Evolutionary conservation across 202 grass and related monocot species (phyloP).

Genomic region (Carex sylvatica): DNA sequence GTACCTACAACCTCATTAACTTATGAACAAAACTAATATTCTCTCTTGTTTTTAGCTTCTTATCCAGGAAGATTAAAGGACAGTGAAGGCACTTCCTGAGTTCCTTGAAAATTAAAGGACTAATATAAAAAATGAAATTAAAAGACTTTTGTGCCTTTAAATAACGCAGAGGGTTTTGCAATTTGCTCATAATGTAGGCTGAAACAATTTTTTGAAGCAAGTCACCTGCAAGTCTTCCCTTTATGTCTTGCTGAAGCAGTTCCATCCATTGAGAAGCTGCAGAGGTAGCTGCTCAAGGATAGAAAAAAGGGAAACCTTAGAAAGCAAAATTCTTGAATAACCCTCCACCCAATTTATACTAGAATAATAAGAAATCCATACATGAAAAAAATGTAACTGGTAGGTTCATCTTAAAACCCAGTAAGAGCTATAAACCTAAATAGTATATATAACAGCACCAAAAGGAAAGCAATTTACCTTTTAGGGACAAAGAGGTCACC

Average conservation of each 20-base stretch:
- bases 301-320: slow-evolving; percentile 22
- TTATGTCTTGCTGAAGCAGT: slow-evolving; percentile 84
- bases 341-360: background rate
- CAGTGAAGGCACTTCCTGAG: background rate
- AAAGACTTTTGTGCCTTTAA: background rate
- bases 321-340: background rate
- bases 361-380: background rate
- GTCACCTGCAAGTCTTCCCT: slow-evolving; percentile 91
- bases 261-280: slow-evolving; percentile 94
- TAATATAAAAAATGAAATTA: too few relatives aligned
- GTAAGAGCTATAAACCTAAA: background rate
- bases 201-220: background rate
- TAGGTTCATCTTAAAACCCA: slow-evolving; percentile 11
- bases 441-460: slow-evolving; percentile 18
- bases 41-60: background rate
- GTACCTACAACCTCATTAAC: too few relatives aligned
- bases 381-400: background rate
- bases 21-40: background rate
- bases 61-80: background rate
- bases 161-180: background rate
- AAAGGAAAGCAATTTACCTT: slow-evolving; percentile 47
- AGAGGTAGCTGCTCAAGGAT: slow-evolving; percentile 62
- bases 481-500: slow-evolving; percentile 64
- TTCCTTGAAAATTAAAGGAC: background rate
- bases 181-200: background rate